These are phyloP conservation scores for Quercus engelmannii DNA, from an alignment of 306 rosid species.

Conservation along the genomic window DNA sequence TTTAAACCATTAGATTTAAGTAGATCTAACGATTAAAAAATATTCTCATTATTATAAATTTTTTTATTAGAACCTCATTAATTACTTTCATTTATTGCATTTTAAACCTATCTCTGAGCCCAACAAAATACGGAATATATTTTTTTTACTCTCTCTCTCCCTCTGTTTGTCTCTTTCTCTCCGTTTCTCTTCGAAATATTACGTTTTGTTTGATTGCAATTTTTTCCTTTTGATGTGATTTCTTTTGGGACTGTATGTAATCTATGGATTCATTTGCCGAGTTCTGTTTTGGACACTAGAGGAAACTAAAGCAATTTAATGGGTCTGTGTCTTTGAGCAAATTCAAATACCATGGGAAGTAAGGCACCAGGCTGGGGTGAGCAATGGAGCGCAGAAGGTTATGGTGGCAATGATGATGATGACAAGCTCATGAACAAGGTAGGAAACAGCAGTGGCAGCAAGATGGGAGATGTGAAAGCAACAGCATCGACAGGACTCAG, in stretches of 20 bases:
- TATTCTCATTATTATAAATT: no score
- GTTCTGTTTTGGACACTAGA: neutral
- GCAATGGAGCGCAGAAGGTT: slow-evolving; percentile 56
- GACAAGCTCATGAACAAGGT: slow-evolving; percentile 21
- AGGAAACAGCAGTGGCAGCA: slow-evolving; percentile 38
- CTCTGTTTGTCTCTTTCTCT: no score
- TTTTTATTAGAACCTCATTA: no score
- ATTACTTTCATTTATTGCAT: no score
- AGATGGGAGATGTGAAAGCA: slow-evolving; percentile 62
- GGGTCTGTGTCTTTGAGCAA: neutral
- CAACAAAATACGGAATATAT: no score
- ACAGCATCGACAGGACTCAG: no score
- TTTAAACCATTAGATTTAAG: no score
- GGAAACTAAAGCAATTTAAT: neutral
- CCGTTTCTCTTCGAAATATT: neutral
- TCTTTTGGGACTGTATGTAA: neutral
- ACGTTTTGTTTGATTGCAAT: neutral
- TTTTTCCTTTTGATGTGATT: neutral
- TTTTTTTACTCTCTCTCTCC: no score
- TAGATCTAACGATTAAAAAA: no score
- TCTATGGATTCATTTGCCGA: neutral
- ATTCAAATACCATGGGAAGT: slow-evolving; percentile 48
- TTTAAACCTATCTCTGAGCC: no score
- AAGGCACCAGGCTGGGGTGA: slow-evolving; percentile 79
- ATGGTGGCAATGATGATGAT: slow-evolving; percentile 25